Conservation (phyloP, 306 rosid genomes). For the Luffa acutangula region DNA sequence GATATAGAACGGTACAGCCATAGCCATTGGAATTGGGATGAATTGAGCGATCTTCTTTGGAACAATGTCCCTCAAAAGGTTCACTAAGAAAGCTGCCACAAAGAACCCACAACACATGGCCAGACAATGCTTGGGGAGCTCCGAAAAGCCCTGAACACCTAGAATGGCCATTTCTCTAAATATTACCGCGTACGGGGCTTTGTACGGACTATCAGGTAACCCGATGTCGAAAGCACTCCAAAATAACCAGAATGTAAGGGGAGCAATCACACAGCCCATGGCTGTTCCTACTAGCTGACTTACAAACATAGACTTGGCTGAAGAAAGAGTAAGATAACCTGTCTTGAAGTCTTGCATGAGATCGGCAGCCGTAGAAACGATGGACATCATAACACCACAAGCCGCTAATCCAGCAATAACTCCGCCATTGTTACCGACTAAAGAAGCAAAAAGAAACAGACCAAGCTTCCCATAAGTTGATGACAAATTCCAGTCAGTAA, state of each 20-base stretch:
- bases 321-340: constrained; percentile 86
- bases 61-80: constrained; percentile 56
- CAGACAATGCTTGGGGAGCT: constrained; percentile 77
- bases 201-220: constrained; percentile 77
- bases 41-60: constrained; percentile 61
- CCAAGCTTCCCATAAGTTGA: constrained; percentile 89
- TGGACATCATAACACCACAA: constrained; percentile 89
- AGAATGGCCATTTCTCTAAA: constrained; percentile 91
- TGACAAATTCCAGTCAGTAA: constrained; percentile 71
- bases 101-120: constrained; percentile 67
- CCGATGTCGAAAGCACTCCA: constrained; percentile 96
- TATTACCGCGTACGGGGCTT: constrained; percentile 86
- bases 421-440: constrained; percentile 74
- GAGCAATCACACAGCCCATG: constrained; percentile 91
- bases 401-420: constrained; percentile 81
- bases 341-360: constrained; percentile 99
- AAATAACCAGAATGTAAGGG: constrained; percentile 92
- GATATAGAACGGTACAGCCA: constrained; percentile 84
- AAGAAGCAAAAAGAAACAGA: constrained; percentile 68
- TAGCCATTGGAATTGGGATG: constrained; percentile 92
- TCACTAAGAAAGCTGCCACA: constrained; percentile 54
- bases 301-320: constrained; percentile 89
- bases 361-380: constrained; percentile 90
- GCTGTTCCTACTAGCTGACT: constrained; percentile 85
- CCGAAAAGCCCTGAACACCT: constrained; percentile 82